Evolutionary conservation across 345 rosid species (phyloP).

Genomic region (Populus ilicifolia): DNA sequence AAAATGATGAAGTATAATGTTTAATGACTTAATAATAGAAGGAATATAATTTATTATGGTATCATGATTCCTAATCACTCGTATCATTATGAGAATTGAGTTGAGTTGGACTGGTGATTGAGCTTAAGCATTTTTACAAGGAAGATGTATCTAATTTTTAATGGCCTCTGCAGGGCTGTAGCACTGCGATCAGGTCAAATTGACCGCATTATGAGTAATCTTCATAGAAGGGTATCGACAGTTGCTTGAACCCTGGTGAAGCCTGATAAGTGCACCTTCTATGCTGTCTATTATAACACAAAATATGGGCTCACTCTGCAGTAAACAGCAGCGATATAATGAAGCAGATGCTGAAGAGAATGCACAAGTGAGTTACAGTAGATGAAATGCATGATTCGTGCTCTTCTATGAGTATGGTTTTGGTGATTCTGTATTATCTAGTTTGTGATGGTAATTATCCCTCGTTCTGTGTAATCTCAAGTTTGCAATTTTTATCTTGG

Average conservation of each 20-base stretch:
- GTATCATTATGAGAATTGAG: not conserved
- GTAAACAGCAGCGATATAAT: conserved; percentile 53
- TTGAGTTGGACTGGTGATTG: not conserved
- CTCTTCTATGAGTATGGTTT: not conserved
- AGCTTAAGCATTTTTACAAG: conserved; percentile 2
- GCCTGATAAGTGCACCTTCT: conserved; percentile 37
- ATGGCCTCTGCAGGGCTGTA: not conserved
- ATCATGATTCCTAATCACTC: not conserved
- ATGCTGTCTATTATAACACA: conserved; percentile 44
- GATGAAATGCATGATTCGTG: not conserved
- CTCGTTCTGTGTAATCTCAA: not conserved
- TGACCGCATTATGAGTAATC: conserved; percentile 21
- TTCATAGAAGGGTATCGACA: conserved; percentile 18
- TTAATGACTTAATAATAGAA: not conserved
- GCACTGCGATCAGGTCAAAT: conserved; percentile 24
- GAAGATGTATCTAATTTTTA: conserved; percentile 5
- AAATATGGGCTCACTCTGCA: conserved; percentile 82
- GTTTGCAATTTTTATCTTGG: conserved; percentile 7
- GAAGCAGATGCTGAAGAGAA: conserved; percentile 76
- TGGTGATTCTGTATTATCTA: not conserved
- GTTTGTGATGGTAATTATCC: not conserved
- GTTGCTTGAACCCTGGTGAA: conserved; percentile 13
- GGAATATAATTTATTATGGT: not conserved
- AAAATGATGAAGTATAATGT: not conserved
- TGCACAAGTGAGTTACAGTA: conserved; percentile 54